These are phyloP conservation scores for Trametes gibbosa DNA, from an alignment of 768 basidiomycete species.

Conservation along the genomic window DNA sequence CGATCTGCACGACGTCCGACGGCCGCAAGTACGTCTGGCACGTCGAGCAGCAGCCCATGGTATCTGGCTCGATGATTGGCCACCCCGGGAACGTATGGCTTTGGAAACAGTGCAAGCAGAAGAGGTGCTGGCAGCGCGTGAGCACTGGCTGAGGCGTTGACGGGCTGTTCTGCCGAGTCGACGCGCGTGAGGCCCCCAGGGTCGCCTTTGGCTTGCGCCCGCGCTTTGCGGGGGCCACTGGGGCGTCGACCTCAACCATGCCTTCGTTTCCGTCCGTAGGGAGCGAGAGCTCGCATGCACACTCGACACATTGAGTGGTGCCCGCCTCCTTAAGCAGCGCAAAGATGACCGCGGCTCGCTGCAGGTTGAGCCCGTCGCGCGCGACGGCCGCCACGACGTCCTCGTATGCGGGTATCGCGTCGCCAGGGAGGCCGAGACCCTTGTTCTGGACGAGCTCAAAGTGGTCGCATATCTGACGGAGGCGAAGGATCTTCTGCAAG, in stretches of 20 bases:
- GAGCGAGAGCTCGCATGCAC: constrained; percentile 66
- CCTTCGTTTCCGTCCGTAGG: constrained; percentile 40
- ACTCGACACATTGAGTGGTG: constrained; percentile 87
- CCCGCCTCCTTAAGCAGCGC: constrained; percentile 82
- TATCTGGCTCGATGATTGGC: constrained; percentile 64
- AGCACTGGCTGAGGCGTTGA: constrained; percentile 62
- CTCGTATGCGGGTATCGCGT: constrained; percentile 63
- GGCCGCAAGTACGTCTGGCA: constrained; percentile 69
- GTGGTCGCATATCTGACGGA: constrained; percentile 98
- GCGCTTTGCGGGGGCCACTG: constrained; percentile 47
- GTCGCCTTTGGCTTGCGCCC: constrained; percentile 49
- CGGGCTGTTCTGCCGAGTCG: constrained; percentile 76
- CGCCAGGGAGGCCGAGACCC: constrained; percentile 54
- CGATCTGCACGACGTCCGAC: constrained; percentile 81
- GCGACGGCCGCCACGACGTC: constrained; percentile 74
- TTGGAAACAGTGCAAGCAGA: constrained; percentile 85
- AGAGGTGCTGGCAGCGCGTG: constrained; percentile 93
- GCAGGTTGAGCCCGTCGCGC: constrained; percentile 72
- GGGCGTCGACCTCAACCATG: constrained; percentile 45
- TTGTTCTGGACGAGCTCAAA: constrained; percentile 71
- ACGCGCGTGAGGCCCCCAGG: constrained; percentile 47
- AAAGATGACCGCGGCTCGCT: constrained; percentile 80
- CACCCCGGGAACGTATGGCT: constrained; percentile 74
- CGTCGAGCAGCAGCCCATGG: constrained; percentile 65
- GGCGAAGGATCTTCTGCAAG: constrained; percentile 90